Conservation (phyloP, 139 green algal species). For the Trebouxia sp. region DNA sequence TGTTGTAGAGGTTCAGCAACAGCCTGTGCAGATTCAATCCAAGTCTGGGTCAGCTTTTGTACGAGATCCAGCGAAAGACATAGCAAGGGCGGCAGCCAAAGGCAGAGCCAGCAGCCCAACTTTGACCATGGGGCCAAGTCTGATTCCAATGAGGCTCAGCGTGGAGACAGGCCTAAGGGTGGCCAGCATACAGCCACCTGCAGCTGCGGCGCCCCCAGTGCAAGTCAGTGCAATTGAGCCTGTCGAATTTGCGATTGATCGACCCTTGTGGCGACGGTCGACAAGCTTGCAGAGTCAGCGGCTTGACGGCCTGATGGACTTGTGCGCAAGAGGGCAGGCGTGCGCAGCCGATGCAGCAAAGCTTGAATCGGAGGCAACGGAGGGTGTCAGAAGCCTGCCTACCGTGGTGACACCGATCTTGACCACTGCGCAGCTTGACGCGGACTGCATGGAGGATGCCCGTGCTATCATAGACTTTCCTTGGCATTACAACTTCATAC, state of each 20-base stretch:
- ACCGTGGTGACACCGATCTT: neutral
- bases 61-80: slow-evolving; percentile 14
- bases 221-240: slow-evolving; percentile 5
- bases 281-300: neutral
- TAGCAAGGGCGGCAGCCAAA: neutral
- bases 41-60: neutral
- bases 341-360: too few species aligned
- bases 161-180: neutral
- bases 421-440: slow-evolving; percentile 15
- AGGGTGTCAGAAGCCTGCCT: too few species aligned
- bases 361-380: too few species aligned
- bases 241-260: slow-evolving; percentile 15
- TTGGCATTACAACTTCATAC: slow-evolving; percentile 21
- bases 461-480: neutral
- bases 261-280: neutral
- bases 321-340: too few species aligned
- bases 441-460: neutral
- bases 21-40: neutral
- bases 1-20: neutral
- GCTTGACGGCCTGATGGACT: neutral
- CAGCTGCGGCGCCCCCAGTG: neutral
- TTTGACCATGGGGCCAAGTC: neutral
- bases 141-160: neutral
- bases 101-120: neutral
- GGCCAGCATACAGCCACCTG: neutral